A percentile compares a stretch with the other conserved stretches of the same genome.
Conservation (phyloP, 208 protist genomes). For the Leishmania major region DNA sequence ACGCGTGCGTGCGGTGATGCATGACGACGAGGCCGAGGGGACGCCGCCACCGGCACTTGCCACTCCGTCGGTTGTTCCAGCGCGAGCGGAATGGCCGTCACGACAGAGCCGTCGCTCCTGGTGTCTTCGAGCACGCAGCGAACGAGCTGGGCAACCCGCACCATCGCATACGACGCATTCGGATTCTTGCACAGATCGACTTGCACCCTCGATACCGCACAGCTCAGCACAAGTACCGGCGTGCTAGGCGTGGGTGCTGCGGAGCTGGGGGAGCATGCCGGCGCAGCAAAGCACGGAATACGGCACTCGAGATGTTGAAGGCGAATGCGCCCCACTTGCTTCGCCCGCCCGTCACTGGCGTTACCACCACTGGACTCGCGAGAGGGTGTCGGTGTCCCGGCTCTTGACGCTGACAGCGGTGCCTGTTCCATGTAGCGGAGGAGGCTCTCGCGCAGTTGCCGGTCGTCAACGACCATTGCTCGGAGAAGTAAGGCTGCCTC, state of each 20-base stretch:
- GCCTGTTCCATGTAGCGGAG: slow-evolving; percentile 10
- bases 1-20: not conserved
- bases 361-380: not conserved
- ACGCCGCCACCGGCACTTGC: not conserved
- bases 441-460: slow-evolving; percentile 6
- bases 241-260: not conserved
- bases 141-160: slow-evolving; percentile 17
- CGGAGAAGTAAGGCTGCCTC: not conserved
- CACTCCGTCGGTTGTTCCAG: slow-evolving; percentile 26
- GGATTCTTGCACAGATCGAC: not conserved
- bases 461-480: not conserved
- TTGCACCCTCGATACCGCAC: not conserved
- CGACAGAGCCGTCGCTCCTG: not conserved
- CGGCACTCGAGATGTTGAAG: slow-evolving; percentile 7
- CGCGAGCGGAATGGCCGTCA: slow-evolving; percentile 5
- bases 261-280: not conserved
- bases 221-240: slow-evolving; percentile 4
- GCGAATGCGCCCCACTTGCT: not conserved
- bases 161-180: not conserved
- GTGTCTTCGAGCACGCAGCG: slow-evolving; percentile 18
- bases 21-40: not conserved
- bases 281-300: slow-evolving; percentile 8
- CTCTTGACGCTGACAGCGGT: not conserved
- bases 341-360: not conserved
- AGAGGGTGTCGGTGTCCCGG: not conserved